Evolutionary conservation across 148 eudicot genomes (phyloP).

Genomic region (Salicornia ramosissima): DNA sequence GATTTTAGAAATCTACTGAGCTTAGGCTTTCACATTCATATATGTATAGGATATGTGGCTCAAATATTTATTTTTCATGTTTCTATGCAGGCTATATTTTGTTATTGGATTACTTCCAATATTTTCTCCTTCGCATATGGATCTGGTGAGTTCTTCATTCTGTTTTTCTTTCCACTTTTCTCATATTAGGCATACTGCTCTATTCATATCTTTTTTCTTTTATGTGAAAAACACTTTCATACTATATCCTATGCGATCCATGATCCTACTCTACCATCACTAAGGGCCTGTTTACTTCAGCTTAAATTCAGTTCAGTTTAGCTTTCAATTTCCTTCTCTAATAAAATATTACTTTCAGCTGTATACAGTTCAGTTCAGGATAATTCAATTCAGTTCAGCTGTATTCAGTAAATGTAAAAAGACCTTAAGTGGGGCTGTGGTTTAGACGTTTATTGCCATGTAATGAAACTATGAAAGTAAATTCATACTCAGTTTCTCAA

Average conservation of each 20-base stretch:
- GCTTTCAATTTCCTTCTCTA: too few species aligned
- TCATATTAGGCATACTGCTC: not conserved
- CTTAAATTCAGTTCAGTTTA: too few species aligned
- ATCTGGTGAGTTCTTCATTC: slow-evolving; percentile 48
- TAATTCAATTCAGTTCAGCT: too few species aligned
- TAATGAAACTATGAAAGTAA: too few species aligned
- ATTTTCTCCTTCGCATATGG: slow-evolving; percentile 80
- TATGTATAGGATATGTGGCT: not conserved
- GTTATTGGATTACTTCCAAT: slow-evolving; percentile 93
- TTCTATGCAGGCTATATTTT: slow-evolving; percentile 76
- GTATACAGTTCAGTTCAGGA: too few species aligned
- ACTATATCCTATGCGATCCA: not conserved
- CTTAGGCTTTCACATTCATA: not conserved
- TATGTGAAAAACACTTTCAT: not conserved
- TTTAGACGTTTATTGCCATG: too few species aligned
- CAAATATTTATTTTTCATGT: not conserved
- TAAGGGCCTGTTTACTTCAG: too few species aligned
- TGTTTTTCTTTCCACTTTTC: not conserved
- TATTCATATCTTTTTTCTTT: not conserved
- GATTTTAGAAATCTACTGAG: not conserved
- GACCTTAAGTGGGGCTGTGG: too few species aligned
- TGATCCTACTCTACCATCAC: too few species aligned
- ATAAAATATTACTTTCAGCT: too few species aligned
- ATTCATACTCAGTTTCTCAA: too few species aligned
- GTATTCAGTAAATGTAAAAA: too few species aligned